phyloP scores from a whole-genome alignment of 2,329 filamentous ascomycete species.

The Nemania sp. region DNA sequence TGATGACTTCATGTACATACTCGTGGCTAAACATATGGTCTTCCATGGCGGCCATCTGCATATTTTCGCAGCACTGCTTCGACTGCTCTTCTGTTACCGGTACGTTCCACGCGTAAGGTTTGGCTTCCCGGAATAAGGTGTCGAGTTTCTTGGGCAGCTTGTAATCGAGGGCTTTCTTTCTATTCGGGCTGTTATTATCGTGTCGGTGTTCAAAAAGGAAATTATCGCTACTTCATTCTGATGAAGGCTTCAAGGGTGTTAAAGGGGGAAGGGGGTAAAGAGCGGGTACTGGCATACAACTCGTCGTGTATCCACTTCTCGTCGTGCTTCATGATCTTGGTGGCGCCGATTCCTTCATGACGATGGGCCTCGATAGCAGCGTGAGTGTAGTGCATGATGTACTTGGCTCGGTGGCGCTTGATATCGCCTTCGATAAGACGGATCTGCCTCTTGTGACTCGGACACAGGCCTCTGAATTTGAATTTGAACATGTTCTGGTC shows the following conservation, averaged over 20 bases:
- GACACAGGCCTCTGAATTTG: conserved; percentile 8
- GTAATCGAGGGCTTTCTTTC: conserved; percentile 21
- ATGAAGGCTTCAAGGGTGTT: background rate
- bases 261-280: background rate
- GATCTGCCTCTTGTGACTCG: conserved; percentile 11
- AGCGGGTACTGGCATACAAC: conserved; percentile 9
- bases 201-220: background rate
- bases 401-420: conserved; percentile 22
- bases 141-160: conserved; percentile 17
- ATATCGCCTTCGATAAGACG: conserved; percentile 14
- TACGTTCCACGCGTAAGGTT: conserved; percentile 20
- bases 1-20: conserved; percentile 14
- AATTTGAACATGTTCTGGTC: conserved; percentile 19
- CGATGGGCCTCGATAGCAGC: conserved; percentile 21
- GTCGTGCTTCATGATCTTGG: conserved; percentile 15
- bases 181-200: background rate
- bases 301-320: conserved; percentile 12
- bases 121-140: conserved; percentile 16
- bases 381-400: conserved; percentile 24
- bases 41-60: conserved; percentile 1
- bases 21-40: conserved; percentile 6
- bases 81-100: conserved; percentile 15
- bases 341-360: conserved; percentile 12
- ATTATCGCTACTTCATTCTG: background rate
- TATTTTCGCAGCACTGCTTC: conserved; percentile 2